phyloP scores from a whole-genome alignment of 1,139 yeast genomes.

The Suhomyces bokatorum region DNA sequence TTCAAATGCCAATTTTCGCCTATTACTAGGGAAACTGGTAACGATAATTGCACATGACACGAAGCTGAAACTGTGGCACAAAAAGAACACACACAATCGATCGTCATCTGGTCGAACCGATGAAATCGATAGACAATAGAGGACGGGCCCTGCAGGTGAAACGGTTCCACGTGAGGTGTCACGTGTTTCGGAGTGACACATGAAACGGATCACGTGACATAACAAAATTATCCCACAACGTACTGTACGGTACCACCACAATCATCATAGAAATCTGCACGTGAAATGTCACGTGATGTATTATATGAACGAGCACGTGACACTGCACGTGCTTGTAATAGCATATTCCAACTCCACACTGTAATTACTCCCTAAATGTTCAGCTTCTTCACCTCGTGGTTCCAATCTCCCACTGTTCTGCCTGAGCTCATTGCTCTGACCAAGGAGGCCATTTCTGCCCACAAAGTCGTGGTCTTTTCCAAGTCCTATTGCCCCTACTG shows the following conservation, averaged over 20 bases:
- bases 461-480: conserved; percentile 27
- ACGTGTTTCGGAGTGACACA: too few relatives aligned
- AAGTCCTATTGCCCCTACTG: conserved; percentile 36
- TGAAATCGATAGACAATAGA: neutral
- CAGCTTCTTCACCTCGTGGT: conserved; percentile 14
- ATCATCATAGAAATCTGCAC: too few relatives aligned
- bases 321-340: neutral
- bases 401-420: conserved; percentile 17
- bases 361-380: conserved; percentile 10
- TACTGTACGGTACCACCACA: too few relatives aligned
- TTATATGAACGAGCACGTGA: neutral
- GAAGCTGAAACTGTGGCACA: too few relatives aligned
- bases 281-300: neutral
- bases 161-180: neutral
- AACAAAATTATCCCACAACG: too few relatives aligned
- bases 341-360: neutral
- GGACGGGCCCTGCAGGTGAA: neutral
- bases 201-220: neutral
- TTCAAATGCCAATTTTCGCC: conserved; percentile 22
- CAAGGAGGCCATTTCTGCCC: conserved; percentile 18
- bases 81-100: too few relatives aligned
- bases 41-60: neutral
- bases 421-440: conserved; percentile 21
- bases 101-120: too few relatives aligned
- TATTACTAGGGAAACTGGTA: conserved; percentile 12